These are phyloP conservation scores for Onygenales sp. DNA, from an alignment of 2,329 filamentous ascomycete genomes.

Conservation along the genomic window DNA sequence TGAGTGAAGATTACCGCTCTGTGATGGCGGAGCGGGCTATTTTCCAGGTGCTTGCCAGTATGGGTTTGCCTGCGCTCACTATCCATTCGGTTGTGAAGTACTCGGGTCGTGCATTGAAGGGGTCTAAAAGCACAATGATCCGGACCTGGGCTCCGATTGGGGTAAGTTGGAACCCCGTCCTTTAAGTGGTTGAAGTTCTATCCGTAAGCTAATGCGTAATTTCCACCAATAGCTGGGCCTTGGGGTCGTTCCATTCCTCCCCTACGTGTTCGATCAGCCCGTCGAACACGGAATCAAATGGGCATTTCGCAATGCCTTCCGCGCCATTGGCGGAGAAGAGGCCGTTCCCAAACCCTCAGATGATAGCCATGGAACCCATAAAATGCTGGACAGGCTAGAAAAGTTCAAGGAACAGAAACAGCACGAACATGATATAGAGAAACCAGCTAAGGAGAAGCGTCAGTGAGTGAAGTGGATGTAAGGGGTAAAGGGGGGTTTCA, in stretches of 20 bases:
- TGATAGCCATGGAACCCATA: constrained; percentile 2
- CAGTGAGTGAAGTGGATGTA: background rate
- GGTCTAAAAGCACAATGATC: constrained; percentile 63
- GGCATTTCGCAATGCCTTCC: constrained; percentile 75
- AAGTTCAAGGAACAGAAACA: constrained; percentile 14
- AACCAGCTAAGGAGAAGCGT: constrained; percentile 13
- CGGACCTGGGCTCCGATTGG: constrained; percentile 88
- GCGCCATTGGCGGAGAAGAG: constrained; percentile 56
- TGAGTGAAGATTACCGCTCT: constrained; percentile 80
- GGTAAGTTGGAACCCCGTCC: constrained; percentile 44
- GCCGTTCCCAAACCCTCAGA: constrained; percentile 34
- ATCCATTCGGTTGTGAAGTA: constrained; percentile 91
- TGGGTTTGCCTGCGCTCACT: constrained; percentile 88
- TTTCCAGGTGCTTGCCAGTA: constrained; percentile 83
- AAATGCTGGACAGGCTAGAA: constrained; percentile 16
- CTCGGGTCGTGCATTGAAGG: constrained; percentile 75
- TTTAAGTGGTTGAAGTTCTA: background rate
- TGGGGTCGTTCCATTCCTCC: constrained; percentile 70
- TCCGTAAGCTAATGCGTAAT: constrained; percentile 11
- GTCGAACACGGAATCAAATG: constrained; percentile 89
- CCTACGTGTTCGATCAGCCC: constrained; percentile 78
- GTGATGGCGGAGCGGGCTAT: constrained; percentile 86
- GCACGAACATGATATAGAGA: constrained; percentile 18
- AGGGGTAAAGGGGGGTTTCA: background rate
- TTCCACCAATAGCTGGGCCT: constrained; percentile 46